These are phyloP conservation scores for Asterochloris sp. DNA, from an alignment of 139 green algal species.

Conservation along the genomic window DNA sequence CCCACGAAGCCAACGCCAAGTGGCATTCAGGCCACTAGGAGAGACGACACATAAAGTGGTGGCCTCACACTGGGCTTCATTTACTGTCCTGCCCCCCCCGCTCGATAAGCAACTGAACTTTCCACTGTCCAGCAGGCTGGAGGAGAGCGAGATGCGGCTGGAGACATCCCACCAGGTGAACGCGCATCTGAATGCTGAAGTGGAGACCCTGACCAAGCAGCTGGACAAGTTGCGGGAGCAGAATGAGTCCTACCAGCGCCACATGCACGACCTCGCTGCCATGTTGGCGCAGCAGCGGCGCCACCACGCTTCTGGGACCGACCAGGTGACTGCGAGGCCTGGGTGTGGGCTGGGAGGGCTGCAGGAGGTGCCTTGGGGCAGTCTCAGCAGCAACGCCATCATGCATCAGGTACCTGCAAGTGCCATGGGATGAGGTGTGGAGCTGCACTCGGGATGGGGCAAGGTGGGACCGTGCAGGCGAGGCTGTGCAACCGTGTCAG, in stretches of 20 bases:
- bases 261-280: conserved; percentile 18
- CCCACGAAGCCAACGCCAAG: too few relatives aligned
- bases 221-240: conserved; percentile 19
- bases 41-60: too few relatives aligned
- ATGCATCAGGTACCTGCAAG: too few relatives aligned
- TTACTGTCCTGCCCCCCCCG: too few relatives aligned
- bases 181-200: conserved; percentile 30
- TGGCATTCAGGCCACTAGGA: too few relatives aligned
- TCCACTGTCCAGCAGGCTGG: conserved; percentile 12
- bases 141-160: conserved; percentile 35
- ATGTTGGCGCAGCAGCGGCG: neutral
- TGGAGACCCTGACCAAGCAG: conserved; percentile 19
- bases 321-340: conserved; percentile 2
- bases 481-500: too few relatives aligned
- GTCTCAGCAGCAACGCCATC: neutral
- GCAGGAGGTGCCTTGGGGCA: too few relatives aligned
- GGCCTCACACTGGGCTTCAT: too few relatives aligned
- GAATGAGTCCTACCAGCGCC: conserved; percentile 19
- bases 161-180: conserved; percentile 42
- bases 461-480: too few relatives aligned
- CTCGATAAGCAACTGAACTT: neutral
- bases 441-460: too few relatives aligned
- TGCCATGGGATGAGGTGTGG: too few relatives aligned
- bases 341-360: too few relatives aligned
- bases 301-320: neutral